Percentiles rank a stretch among this genome's conserved stretches.
phyloP scores from a whole-genome alignment of 345 rosid genomes.

The Cardamine resedifolia region DNA sequence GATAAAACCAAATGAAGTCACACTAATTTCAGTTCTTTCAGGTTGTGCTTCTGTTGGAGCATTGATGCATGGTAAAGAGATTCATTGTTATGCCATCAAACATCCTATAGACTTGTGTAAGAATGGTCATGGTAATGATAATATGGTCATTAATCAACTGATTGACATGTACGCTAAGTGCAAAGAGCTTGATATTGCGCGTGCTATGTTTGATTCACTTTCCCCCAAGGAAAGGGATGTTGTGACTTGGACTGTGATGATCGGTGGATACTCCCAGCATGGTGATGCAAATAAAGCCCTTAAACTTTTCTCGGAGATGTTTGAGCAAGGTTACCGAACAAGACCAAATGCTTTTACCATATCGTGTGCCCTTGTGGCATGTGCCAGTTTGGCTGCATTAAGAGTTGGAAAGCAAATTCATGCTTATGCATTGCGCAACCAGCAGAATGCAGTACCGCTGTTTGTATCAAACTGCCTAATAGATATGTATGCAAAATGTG shows the following conservation, averaged over 20 bases:
- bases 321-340: constrained; percentile 41
- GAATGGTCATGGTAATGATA: constrained; percentile 46
- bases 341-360: constrained; percentile 79
- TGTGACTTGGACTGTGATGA: constrained; percentile 84
- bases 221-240: constrained; percentile 53
- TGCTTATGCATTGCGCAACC: constrained; percentile 61
- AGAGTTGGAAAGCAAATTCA: constrained; percentile 74
- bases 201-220: constrained; percentile 54
- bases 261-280: constrained; percentile 83
- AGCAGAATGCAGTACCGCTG: constrained; percentile 34
- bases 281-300: constrained; percentile 79
- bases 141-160: constrained; percentile 60
- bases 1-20: constrained; percentile 61
- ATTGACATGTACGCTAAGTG: constrained; percentile 87
- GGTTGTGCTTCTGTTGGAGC: constrained; percentile 79
- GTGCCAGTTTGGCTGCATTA: constrained; percentile 69
- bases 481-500: constrained; percentile 86
- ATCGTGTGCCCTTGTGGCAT: constrained; percentile 78
- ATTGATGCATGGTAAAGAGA: constrained; percentile 70
- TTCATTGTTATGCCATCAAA: constrained; percentile 69
- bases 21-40: constrained; percentile 76
- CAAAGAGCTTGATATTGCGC: constrained; percentile 45
- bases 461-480: constrained; percentile 72
- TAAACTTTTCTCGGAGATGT: constrained; percentile 59
- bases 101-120: constrained; percentile 41